Evolutionary conservation across 225 moss, liverwort and hornwort genomes (phyloP), one percentile per base, ranked within the genome.

Genomic region (Ulota crispa): DNA sequence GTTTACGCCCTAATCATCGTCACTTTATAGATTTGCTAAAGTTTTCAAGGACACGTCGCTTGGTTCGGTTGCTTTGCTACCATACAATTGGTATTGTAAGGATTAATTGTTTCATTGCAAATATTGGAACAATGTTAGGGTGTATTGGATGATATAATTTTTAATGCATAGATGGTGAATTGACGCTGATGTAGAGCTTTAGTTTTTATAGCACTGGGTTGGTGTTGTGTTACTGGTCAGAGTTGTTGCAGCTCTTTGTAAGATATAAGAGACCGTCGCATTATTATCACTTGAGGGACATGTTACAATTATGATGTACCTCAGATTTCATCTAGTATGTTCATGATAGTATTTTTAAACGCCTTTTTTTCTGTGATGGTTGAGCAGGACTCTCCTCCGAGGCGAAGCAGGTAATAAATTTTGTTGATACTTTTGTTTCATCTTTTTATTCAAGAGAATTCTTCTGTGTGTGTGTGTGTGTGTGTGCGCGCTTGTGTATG

Each of bases 351-450:
- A 57, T 50, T 74, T 21, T 67, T 36, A 84, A 64, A 84, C 74
- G 41, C 26, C 1, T 73, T 74, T 75, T 70, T 14, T 79, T 26
- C 15, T 85, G 79, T 86, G 82, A 62, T 79, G 53, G 1, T 81
- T 56, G 63, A 68, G 73, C 88, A 90, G 88, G 90, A 88, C 59
- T 83, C 88, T 80, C 88, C 86, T 21, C 87, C 75, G 63, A 80
- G 90, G 73, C 88, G 88, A 79, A 90, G 90, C 86, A 90, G 90
- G 90, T 90, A 56, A 56, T 23, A 7, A 20, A 26, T 37, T 37
- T 56, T 78, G 34, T 70, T 70, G 16, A 8, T 72, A 3, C 4
- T 59, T 56, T 55, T 9, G 21, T 60, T 75, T 60, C 34, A 27
- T 5, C 61, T 65, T 64, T 68, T 15, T 59, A 6, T 56, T 15